Evolutionary conservation across 2,329 filamentous ascomycete species (phyloP).

Genomic region (Aspergillus udagawae): DNA sequence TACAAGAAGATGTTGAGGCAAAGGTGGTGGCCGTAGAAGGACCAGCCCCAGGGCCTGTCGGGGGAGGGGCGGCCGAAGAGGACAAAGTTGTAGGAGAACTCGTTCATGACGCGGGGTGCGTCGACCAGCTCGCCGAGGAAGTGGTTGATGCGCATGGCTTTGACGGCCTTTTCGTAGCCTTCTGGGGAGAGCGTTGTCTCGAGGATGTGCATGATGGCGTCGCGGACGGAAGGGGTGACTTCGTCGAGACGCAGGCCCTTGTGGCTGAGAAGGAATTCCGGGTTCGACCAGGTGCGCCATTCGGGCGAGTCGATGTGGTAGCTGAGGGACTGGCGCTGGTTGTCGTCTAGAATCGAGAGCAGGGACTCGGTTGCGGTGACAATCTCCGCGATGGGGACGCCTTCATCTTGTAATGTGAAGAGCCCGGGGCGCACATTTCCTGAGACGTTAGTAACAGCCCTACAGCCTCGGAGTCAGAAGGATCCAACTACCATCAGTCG

Average conservation of each 20-base stretch:
- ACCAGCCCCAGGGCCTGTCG: constrained; percentile 63
- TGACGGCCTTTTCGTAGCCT: constrained; percentile 66
- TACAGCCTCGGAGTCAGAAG: too few species aligned
- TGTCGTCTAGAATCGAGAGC: constrained; percentile 44
- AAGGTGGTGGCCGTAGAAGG: constrained; percentile 75
- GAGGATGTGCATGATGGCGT: constrained; percentile 54
- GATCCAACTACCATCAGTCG: constrained; percentile 67
- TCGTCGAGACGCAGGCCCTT: constrained; percentile 70
- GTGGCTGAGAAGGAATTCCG: constrained; percentile 65
- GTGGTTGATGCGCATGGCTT: constrained; percentile 69
- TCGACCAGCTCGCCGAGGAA: constrained; percentile 68
- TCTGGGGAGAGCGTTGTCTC: constrained; percentile 60
- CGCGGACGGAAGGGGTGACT: constrained; percentile 42
- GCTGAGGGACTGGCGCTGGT: constrained; percentile 47
- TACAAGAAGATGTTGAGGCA: constrained; percentile 69
- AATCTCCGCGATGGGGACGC: constrained; percentile 56
- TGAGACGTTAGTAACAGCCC: too few species aligned
- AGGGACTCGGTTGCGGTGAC: constrained; percentile 49
- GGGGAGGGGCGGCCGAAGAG: constrained; percentile 62
- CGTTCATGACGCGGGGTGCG: constrained; percentile 62
- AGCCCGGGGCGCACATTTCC: constrained; percentile 51
- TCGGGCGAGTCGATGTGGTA: constrained; percentile 67
- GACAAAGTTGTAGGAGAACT: constrained; percentile 72
- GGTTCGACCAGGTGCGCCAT: constrained; percentile 70
- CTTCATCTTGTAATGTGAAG: constrained; percentile 61